phyloP scores from a whole-genome alignment of 2,329 filamentous ascomycete species.

The Reticulascus tulasneorum region DNA sequence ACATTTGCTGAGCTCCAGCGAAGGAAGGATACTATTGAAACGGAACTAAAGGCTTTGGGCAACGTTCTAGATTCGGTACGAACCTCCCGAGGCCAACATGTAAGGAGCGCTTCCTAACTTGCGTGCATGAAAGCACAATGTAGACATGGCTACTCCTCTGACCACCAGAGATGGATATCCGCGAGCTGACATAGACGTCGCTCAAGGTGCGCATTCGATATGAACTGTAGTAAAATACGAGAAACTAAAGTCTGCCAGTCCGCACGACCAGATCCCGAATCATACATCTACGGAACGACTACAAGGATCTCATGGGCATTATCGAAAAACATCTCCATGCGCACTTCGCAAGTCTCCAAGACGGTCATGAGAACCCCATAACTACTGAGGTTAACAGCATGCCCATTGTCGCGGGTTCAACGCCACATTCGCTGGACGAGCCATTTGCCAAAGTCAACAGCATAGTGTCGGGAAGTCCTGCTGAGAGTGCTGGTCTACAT shows the following conservation, averaged over 20 bases:
- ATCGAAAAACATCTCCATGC: slow-evolving; percentile 87
- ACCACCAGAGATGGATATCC: slow-evolving; percentile 90
- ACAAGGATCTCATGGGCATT: slow-evolving; percentile 78
- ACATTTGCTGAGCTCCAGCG: slow-evolving; percentile 76
- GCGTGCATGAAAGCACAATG: slow-evolving; percentile 73
- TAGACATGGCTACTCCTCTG: slow-evolving; percentile 86
- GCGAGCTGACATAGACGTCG: slow-evolving; percentile 87
- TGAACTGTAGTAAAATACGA: not conserved
- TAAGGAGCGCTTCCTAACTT: slow-evolving; percentile 12
- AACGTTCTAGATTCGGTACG: slow-evolving; percentile 83
- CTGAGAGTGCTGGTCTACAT: slow-evolving; percentile 75
- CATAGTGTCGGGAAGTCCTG: slow-evolving; percentile 74
- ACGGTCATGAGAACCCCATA: slow-evolving; percentile 42
- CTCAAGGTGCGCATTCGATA: slow-evolving; percentile 65
- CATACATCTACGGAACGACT: slow-evolving; percentile 86
- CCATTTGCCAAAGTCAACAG: slow-evolving; percentile 90
- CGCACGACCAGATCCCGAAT: slow-evolving; percentile 90
- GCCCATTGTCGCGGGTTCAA: slow-evolving; percentile 15
- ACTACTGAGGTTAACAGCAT: slow-evolving; percentile 18
- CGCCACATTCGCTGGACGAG: slow-evolving; percentile 28
- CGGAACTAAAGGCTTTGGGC: slow-evolving; percentile 79
- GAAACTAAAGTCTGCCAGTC: slow-evolving; percentile 47
- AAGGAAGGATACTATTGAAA: slow-evolving; percentile 81
- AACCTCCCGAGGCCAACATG: not conserved
- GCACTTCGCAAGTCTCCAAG: slow-evolving; percentile 72